Conservation (phyloP, 352 stramenopile genomes). For the Blastocystis sp. region DNA sequence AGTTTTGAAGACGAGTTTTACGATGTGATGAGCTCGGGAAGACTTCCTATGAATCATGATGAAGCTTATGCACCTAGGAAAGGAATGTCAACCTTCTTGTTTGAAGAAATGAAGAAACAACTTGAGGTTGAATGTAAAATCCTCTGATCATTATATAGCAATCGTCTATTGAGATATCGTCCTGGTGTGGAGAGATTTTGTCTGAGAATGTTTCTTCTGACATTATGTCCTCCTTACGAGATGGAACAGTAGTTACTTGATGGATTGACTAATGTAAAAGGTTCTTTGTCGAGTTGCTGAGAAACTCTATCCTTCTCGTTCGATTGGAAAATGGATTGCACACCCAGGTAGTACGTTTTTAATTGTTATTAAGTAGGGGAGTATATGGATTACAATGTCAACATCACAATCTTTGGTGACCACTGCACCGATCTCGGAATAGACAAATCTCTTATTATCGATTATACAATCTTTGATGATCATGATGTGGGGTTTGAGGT, state of each 20-base stretch:
- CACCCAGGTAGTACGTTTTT: neutral
- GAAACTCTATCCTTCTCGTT: neutral
- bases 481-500: neutral
- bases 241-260: slow-evolving; percentile 11
- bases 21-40: slow-evolving; percentile 4
- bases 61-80: too few species aligned
- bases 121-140: neutral
- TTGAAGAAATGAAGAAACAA: slow-evolving; percentile 38
- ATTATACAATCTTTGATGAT: slow-evolving; percentile 57
- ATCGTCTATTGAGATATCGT: slow-evolving; percentile 37
- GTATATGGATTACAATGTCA: slow-evolving; percentile 55
- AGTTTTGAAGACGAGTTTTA: slow-evolving; percentile 5
- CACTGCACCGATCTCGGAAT: slow-evolving; percentile 49
- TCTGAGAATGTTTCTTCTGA: slow-evolving; percentile 7
- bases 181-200: slow-evolving; percentile 52
- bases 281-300: slow-evolving; percentile 31
- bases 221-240: slow-evolving; percentile 28
- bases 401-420: slow-evolving; percentile 31
- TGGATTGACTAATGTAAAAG: neutral
- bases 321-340: neutral
- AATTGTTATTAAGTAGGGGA: neutral
- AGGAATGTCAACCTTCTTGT: neutral
- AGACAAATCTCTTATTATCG: neutral
- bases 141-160: neutral
- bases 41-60: neutral